Evolutionary conservation across 2,329 filamentous ascomycete species (phyloP), one percentile per base, ranked within the genome.

Genomic region (Hymenoscyphus repandus): DNA sequence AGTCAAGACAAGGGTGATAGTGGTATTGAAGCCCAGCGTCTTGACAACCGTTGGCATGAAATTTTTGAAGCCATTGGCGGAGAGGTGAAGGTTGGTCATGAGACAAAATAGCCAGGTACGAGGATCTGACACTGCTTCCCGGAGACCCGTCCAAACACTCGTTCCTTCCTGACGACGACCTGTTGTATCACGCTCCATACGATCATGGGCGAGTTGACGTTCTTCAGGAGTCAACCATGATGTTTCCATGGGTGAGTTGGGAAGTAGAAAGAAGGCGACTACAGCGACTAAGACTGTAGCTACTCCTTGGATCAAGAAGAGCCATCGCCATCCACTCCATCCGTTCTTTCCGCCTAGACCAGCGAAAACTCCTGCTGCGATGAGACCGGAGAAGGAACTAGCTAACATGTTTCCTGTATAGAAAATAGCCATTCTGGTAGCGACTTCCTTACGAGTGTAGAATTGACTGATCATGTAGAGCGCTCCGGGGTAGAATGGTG

Each of bases 211-310:
- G n/a, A 58, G 45, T 7, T 34, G 32, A 5, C 54, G 47, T 34
- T 58, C 54, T 39, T 54, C 51, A 2, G 41, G 47, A 13, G 50
- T 55, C 22, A 58, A 50, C 54, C 54, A 58, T 13, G 49, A 33
- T 11, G 56, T 58, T 3, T 42, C 44, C 2, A 37, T 20, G 1
- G 77, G 77, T 10, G 76, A 78, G 55, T 80, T 72, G 0, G 78
- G 78, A 0, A 81, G 66, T 31, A 33, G 34, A 9, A 34, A 15
- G 32, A 36, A 45, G 30, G 17, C 10, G 15, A 36, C 34, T 4
- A 33, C 30, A 9, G 11, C 32, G 10, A 55, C 45, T 18, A 49
- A 13, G 17, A 57, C 42, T 13, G 55, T 53, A 15, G 51, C 34
- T 1, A 48, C 27, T 22, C 53, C 55, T 49, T 73, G 66, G 13